These are phyloP conservation scores for Carex myosuroides DNA, from an alignment of 176 grass and related monocot species.

Conservation along the genomic window DNA sequence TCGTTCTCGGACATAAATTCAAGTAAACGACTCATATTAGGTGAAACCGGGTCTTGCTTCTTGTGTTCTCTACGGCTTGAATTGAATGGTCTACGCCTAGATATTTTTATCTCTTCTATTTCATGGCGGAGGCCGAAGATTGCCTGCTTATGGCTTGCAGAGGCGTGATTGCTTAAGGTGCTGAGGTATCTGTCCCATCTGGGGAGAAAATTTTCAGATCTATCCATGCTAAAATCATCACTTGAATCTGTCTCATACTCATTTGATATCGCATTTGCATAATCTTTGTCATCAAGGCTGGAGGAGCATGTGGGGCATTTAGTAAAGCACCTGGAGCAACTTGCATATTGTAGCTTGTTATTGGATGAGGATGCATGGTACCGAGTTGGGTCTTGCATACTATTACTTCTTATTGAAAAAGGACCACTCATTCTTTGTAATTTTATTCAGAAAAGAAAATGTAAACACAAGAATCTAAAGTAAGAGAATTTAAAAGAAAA, in stretches of 20 bases:
- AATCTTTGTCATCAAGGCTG: background rate
- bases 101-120: conserved; percentile 4
- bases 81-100: background rate
- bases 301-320: conserved; percentile 3
- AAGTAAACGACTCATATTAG: conserved; percentile 3
- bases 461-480: background rate
- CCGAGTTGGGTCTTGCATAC: background rate
- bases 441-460: background rate
- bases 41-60: background rate
- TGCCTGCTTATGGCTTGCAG: background rate
- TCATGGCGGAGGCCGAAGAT: conserved; percentile 2
- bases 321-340: background rate
- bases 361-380: conserved; percentile 3
- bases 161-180: background rate
- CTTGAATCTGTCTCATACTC: background rate
- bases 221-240: background rate
- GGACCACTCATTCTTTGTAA: too few relatives aligned
- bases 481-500: background rate
- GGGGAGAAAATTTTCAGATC: background rate
- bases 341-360: background rate
- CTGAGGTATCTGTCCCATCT: conserved; percentile 7
- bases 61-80: background rate
- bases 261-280: background rate
- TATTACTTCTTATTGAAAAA: background rate
- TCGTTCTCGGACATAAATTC: conserved; percentile 8